Base-by-base conservation (phyloP, 106 monocot species). In the Dactylorhiza incarnata region DNA sequence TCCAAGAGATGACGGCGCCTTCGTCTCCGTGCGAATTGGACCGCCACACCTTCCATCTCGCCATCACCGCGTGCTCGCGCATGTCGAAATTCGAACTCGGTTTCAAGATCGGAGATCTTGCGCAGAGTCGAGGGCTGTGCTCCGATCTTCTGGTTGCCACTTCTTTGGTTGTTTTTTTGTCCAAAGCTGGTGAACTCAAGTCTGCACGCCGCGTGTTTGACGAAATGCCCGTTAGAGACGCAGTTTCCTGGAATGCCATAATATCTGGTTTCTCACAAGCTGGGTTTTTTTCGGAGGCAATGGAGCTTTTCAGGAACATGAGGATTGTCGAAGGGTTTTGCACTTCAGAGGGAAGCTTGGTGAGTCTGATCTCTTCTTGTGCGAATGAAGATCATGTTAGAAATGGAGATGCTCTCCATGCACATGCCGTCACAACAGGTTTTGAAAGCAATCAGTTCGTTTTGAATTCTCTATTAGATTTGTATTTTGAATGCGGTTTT, bases 171-270 rank as follows among this genome's bases (percentile, higher is more conserved):
- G 56, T 54, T 17, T 16, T 94, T 63, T 75, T 89, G 52, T 68
- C 74, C 12, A 85, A 81, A 45, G 62, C 62, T 0, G 89, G 89
- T 16, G 76, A 87, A 1, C 17, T 91, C 23, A 73, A 44, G 44
- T 14, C 77, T 52, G 94, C 94, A 6, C 80, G 82, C 0, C 47
- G 71, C 7, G 17, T 94, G 77, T 94, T 94, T 15, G 86, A 90
- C 19, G 68, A 20, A 80, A 87, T 89, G 83, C 9, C 76, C 17
- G 24, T 1, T 0, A 88, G 78, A 75, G 91, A 94, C 77, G 78
- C 17, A 14, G 91, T 87, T 7, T 74, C 83, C 11, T 91, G 91
- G 90, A 91, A 89, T 69, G 78, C 90, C 5, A 83, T 89, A 79
- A 82, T 94, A 37, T 79, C 84, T 29, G 88, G 90, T 7, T 88